Base-by-base conservation (phyloP, 805 yeast species). In the Phaffomyces thermotolerans region DNA sequence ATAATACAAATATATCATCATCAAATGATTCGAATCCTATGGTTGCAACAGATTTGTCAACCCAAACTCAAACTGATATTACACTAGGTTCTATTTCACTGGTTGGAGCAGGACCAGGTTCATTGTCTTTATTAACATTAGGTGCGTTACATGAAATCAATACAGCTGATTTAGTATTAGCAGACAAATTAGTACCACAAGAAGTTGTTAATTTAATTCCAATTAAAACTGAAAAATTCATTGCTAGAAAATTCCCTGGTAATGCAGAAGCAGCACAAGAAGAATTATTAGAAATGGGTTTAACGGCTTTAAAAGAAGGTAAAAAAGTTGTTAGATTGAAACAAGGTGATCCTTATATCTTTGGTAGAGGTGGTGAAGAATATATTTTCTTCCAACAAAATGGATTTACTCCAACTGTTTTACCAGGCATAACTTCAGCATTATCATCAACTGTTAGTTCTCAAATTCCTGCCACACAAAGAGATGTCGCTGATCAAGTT, bases 321-420 rank as follows among this genome's bases (percentile, higher is more conserved):
- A 72, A 77, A 54, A 78, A 77, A 44, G 96, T 91, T 2, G 95
- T 91, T 3, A 71, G 98, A 46, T 72, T 91, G 52, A 91, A 91
- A 62, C 98, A 91, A 65, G 98, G 98, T 30, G 98, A 91, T 61
- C 98, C 98, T 9, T 91, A 88, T 62, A 85, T 91, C 29, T 91
- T 87, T 60, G 98, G 98, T 4, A 78, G 98, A 50, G 98, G 98
- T 36, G 96, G 96, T 34, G 98, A 91, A 65, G 98, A 91, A 57
- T 86, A 63, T 59, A 54, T 76, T 9, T 90, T 70, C 59, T 91
- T 91, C 63, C 56, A 71, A 25, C 54, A 69, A 20, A 75, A 82
- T 53, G 96, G 95, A 0, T 87, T 57, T 53, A 69, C 61, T 17
- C 95, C 96, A 14, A 53, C 61, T 6, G 96, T 91, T 2, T 58